These are phyloP conservation scores for Microthlaspi erraticum DNA, from an alignment of 345 rosid species.

Conservation along the genomic window DNA sequence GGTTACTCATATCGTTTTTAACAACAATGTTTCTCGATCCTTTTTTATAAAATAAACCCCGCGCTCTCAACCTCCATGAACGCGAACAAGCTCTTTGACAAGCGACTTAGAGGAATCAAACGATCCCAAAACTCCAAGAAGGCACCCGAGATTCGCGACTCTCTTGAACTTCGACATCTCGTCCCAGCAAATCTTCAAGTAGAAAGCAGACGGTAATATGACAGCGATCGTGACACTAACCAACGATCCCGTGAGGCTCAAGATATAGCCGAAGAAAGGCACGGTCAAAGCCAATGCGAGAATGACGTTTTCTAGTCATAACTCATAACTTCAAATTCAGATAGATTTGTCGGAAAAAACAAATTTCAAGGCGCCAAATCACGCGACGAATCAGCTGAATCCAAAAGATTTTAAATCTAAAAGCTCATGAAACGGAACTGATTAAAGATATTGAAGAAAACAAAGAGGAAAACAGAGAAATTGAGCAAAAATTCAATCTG, in stretches of 20 bases:
- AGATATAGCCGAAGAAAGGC: conserved; percentile 72
- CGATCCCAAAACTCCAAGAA: conserved; percentile 65
- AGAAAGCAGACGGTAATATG: conserved; percentile 54
- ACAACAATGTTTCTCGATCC: too few species aligned
- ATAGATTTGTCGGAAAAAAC: too few species aligned
- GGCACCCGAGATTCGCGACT: conserved; percentile 44
- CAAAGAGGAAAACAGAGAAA: too few species aligned
- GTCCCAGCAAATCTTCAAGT: conserved; percentile 22
- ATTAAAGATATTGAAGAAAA: too few species aligned
- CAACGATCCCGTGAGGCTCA: conserved; percentile 74
- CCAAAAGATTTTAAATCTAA: too few species aligned
- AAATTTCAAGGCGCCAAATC: too few species aligned
- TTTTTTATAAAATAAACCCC: conserved; percentile 2
- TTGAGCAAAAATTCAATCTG: too few species aligned
- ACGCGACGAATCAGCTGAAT: too few species aligned
- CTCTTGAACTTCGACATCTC: conserved; percentile 46
- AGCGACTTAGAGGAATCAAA: conserved; percentile 23
- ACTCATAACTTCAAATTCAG: too few species aligned
- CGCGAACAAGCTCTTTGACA: conserved; percentile 26
- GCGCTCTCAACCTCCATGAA: neutral
- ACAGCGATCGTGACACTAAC: conserved; percentile 60
- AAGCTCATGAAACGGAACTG: too few species aligned
- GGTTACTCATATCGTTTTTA: too few species aligned
- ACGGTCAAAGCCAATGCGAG: conserved; percentile 61
- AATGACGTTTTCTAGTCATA: conserved; percentile 32